phyloP scores from a whole-genome alignment of 345 rosid genomes.

The Lumnitzera littorea region DNA sequence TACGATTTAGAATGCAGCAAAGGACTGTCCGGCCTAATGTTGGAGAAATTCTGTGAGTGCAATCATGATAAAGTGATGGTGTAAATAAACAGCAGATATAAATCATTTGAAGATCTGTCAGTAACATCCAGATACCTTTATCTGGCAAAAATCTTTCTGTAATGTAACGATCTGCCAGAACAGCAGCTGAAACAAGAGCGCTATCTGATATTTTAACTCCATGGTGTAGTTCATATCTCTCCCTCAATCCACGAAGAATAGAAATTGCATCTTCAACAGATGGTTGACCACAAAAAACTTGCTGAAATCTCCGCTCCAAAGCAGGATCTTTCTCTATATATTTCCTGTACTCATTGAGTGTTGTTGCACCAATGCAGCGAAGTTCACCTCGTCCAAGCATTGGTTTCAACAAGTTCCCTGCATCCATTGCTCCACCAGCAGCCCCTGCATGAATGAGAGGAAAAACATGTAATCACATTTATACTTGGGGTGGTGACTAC shows the following conservation, averaged over 20 bases:
- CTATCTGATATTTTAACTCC: constrained; percentile 90
- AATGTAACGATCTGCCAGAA: constrained; percentile 81
- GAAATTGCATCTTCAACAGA: constrained; percentile 91
- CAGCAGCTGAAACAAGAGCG: constrained; percentile 86
- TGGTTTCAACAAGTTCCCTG: constrained; percentile 87
- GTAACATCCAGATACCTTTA: constrained; percentile 45
- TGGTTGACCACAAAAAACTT: constrained; percentile 88
- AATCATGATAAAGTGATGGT: too few species aligned
- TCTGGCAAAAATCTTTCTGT: constrained; percentile 91
- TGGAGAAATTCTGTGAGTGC: too few species aligned
- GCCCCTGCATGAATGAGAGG: constrained; percentile 39
- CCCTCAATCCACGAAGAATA: constrained; percentile 82
- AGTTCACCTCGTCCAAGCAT: constrained; percentile 95
- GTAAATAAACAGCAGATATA: too few species aligned
- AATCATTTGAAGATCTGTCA: too few species aligned
- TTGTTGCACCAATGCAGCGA: constrained; percentile 88
- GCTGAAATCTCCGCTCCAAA: constrained; percentile 89
- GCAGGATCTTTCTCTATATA: constrained; percentile 91
- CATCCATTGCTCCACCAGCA: constrained; percentile 82
- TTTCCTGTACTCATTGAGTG: constrained; percentile 82
- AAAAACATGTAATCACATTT: too few species aligned
- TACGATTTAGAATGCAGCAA: too few species aligned
- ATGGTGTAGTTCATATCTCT: constrained; percentile 84
- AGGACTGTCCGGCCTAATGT: too few species aligned
- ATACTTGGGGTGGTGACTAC: too few species aligned